A percentile compares a stretch with the other conserved stretches of the same genome.
Evolutionary conservation across 2,329 filamentous ascomycete genomes (phyloP).

Genomic region (Trichophyton verrucosum): DNA sequence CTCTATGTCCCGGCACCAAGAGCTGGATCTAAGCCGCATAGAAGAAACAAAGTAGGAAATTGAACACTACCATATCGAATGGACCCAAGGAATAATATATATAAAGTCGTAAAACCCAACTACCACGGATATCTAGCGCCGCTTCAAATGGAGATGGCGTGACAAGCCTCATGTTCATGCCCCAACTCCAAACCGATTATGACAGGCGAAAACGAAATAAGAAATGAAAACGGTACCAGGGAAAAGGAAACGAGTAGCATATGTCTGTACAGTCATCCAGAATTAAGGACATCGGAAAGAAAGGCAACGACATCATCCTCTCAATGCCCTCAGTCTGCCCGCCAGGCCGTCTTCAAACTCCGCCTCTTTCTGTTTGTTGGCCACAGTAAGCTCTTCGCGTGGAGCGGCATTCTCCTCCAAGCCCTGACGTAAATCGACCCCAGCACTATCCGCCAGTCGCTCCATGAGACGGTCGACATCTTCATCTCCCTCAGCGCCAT

Average conservation of each 20-base stretch:
- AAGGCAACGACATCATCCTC: conserved; percentile 19
- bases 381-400: conserved; percentile 29
- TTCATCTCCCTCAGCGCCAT: conserved; percentile 30
- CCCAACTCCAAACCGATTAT: not conserved
- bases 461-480: conserved; percentile 35
- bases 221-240: not conserved
- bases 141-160: not conserved
- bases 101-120: not conserved
- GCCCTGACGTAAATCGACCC: conserved; percentile 31
- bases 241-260: no score
- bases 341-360: conserved; percentile 32
- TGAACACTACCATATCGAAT: no score
- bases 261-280: not conserved
- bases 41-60: not conserved
- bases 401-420: conserved; percentile 29
- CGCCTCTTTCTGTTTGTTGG: conserved; percentile 25
- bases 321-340: conserved; percentile 29
- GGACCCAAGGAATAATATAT: not conserved
- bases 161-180: not conserved
- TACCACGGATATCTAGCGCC: not conserved
- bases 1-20: no score
- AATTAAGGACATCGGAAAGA: not conserved
- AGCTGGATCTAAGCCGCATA: no score
- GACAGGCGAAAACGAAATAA: not conserved
- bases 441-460: conserved; percentile 33